phyloP scores from a whole-genome alignment of 2,329 filamentous ascomycete species.

The Raffaelea arxii region DNA sequence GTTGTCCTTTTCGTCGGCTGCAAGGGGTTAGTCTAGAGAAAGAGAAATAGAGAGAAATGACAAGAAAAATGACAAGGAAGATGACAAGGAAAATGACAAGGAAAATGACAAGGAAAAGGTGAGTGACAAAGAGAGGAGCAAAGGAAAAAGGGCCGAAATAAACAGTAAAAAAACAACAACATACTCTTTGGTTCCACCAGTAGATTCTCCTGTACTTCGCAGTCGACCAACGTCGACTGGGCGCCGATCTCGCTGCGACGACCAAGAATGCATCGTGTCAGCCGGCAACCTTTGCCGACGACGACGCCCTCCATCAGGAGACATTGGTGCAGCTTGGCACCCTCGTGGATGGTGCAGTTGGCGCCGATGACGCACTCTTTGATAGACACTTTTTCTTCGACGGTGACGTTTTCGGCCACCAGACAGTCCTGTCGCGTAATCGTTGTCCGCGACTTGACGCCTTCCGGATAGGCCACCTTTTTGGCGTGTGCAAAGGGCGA shows the following conservation, averaged over 20 bases:
- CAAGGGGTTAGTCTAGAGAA: constrained; percentile 9
- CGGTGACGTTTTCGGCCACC: constrained; percentile 77
- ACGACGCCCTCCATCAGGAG: constrained; percentile 87
- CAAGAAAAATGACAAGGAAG: too few species aligned
- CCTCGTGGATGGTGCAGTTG: constrained; percentile 75
- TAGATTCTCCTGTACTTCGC: constrained; percentile 85
- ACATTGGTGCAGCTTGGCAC: constrained; percentile 80
- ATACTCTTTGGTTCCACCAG: constrained; percentile 70
- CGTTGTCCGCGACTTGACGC: constrained; percentile 69
- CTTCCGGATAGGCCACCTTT: constrained; percentile 77
- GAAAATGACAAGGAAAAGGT: too few species aligned
- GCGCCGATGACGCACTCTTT: constrained; percentile 85
- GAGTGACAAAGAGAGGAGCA: too few species aligned
- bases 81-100: too few species aligned
- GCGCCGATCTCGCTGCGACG: constrained; percentile 75
- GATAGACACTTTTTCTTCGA: constrained; percentile 84
- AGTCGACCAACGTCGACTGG: constrained; percentile 70
- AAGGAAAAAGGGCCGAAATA: constrained; percentile 12
- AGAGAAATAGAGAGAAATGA: not conserved
- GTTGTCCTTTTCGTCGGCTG: constrained; percentile 58
- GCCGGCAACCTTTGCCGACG: constrained; percentile 71
- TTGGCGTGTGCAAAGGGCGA: constrained; percentile 68
- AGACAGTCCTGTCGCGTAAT: constrained; percentile 76
- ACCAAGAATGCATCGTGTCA: constrained; percentile 82
- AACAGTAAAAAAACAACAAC: constrained; percentile 24